phyloP scores from a whole-genome alignment of 2,329 filamentous ascomycete genomes.

The Teratosphaeria epicoccoides region DNA sequence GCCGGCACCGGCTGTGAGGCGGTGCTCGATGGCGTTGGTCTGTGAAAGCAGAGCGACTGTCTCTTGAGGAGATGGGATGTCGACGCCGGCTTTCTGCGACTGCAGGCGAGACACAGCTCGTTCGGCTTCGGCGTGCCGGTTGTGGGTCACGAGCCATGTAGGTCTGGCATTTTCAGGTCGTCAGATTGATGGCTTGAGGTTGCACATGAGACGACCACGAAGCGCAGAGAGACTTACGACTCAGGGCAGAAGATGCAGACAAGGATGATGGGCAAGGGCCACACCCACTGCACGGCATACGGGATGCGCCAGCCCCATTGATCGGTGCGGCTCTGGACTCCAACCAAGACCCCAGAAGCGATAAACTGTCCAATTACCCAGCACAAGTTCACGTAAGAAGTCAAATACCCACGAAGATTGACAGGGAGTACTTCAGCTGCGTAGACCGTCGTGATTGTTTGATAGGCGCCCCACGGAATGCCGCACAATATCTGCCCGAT shows the following conservation, averaged over 20 bases:
- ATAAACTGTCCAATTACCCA: slow-evolving; percentile 52
- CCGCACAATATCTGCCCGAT: slow-evolving; percentile 47
- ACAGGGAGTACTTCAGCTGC: slow-evolving; percentile 48
- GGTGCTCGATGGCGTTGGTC: slow-evolving; percentile 42
- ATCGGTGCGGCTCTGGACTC: slow-evolving; percentile 8
- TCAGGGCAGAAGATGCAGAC: slow-evolving; percentile 20
- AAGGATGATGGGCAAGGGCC: slow-evolving; percentile 22
- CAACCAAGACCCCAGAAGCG: slow-evolving; percentile 26
- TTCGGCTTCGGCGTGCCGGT: slow-evolving; percentile 18
- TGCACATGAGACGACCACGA: too few relatives aligned
- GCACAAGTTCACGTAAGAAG: slow-evolving; percentile 50
- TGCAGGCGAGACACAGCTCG: slow-evolving; percentile 21
- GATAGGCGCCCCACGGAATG: slow-evolving; percentile 53
- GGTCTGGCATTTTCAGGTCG: too few relatives aligned
- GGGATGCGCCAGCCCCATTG: slow-evolving; percentile 31
- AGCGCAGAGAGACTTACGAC: too few relatives aligned
- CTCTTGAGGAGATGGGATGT: slow-evolving; percentile 16
- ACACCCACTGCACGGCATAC: slow-evolving; percentile 32
- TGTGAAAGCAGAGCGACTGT: slow-evolving; percentile 29
- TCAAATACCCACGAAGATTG: slow-evolving; percentile 42
- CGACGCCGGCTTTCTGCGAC: slow-evolving; percentile 8
- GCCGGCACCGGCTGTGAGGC: slow-evolving; percentile 35
- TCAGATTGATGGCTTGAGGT: too few relatives aligned
- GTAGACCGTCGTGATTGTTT: slow-evolving; percentile 52
- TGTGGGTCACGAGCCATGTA: slow-evolving; percentile 22